phyloP scores from a whole-genome alignment of 2,329 filamentous ascomycete genomes.

The Cytospora mali region DNA sequence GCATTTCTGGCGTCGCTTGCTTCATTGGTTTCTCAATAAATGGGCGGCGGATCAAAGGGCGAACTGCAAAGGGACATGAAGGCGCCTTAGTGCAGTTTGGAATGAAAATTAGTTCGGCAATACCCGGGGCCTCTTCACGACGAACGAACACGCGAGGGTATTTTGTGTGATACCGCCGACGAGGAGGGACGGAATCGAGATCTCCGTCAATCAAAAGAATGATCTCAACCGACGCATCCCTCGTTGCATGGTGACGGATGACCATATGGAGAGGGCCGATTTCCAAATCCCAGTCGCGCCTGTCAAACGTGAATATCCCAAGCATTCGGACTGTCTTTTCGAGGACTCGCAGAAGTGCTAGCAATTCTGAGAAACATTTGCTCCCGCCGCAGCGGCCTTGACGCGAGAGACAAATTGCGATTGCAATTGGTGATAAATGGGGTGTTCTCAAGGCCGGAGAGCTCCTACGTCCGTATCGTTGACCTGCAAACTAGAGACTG shows the following conservation, averaged over 20 bases:
- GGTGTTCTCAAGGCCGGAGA: not conserved
- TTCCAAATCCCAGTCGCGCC: not conserved
- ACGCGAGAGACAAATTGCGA: not conserved
- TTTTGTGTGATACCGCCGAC: conserved; percentile 25
- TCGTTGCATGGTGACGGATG: not conserved
- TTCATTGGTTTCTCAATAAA: conserved; percentile 39
- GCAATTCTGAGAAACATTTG: not conserved
- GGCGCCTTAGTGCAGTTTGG: conserved; percentile 39
- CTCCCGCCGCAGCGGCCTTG: not conserved
- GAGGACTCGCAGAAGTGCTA: not conserved
- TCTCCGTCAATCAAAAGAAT: conserved; percentile 28
- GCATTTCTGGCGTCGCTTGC: conserved; percentile 41
- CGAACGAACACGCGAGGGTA: conserved; percentile 27
- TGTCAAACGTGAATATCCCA: not conserved
- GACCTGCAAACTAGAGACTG: not conserved
- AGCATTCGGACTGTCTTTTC: not conserved
- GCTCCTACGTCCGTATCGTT: not conserved
- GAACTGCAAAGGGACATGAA: conserved; percentile 37
- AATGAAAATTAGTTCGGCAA: conserved; percentile 35
- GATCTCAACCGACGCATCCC: conserved; percentile 20
- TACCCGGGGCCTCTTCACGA: conserved; percentile 27
- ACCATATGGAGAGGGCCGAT: not conserved
- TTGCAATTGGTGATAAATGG: not conserved
- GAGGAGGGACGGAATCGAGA: conserved; percentile 24
- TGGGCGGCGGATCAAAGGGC: conserved; percentile 38